These are phyloP conservation scores for Wickerhamiella qilinensis DNA, from an alignment of 805 yeast genomes.

Conservation along the genomic window DNA sequence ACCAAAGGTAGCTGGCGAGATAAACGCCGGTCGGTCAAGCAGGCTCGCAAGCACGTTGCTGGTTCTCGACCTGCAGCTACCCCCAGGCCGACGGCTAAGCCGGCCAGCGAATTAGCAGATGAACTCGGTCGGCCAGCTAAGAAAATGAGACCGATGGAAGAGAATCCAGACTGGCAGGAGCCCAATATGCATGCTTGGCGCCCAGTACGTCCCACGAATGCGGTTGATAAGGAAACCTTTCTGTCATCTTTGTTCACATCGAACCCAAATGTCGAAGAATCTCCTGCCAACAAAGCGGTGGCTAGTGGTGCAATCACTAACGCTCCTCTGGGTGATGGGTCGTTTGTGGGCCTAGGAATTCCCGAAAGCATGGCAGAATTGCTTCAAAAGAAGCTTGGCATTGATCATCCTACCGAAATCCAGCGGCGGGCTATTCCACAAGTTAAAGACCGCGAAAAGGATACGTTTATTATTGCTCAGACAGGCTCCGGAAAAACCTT, in stretches of 20 bases:
- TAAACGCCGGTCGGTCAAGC: slow-evolving; percentile 8
- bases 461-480: slow-evolving; percentile 85
- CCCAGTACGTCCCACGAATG: too few relatives aligned
- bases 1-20: slow-evolving; percentile 25
- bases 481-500: slow-evolving; percentile 97
- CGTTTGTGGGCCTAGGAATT: slow-evolving; percentile 60
- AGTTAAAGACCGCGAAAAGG: slow-evolving; percentile 32
- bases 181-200: too few relatives aligned
- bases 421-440: slow-evolving; percentile 70
- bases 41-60: slow-evolving; percentile 28
- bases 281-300: slow-evolving; percentile 12
- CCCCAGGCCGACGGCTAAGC: neutral
- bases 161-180: neutral
- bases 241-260: slow-evolving; percentile 78
- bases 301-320: slow-evolving; percentile 41
- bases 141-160: neutral
- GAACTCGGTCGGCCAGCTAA: too few relatives aligned
- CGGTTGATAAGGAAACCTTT: slow-evolving; percentile 32
- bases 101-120: too few relatives aligned
- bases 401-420: slow-evolving; percentile 57
- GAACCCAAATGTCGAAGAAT: slow-evolving; percentile 33
- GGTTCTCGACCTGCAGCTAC: neutral
- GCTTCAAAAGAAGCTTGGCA: slow-evolving; percentile 36
- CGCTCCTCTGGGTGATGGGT: slow-evolving; percentile 62
- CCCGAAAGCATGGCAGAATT: slow-evolving; percentile 36